A percentile compares a stretch with the other conserved stretches of the same genome.
phyloP scores from a whole-genome alignment of 345 rosid species.

The Linum trigynum region DNA sequence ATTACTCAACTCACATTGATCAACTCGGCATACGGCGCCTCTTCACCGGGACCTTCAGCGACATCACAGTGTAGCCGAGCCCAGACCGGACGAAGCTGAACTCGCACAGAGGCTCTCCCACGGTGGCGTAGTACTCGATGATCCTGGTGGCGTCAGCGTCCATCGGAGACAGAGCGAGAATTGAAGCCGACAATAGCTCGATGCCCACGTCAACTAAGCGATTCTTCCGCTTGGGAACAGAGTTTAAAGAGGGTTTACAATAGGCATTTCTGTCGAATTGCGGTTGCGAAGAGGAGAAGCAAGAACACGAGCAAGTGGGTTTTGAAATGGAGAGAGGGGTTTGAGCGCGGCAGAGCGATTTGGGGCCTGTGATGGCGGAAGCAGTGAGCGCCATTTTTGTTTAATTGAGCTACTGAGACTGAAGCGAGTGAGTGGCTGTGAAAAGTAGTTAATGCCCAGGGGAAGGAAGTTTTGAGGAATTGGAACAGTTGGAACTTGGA shows the following conservation, averaged over 20 bases:
- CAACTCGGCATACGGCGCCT: constrained; percentile 71
- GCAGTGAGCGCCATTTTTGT: constrained; percentile 21
- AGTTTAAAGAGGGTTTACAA: constrained; percentile 13
- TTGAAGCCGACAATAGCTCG: constrained; percentile 62
- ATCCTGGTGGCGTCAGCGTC: constrained; percentile 82
- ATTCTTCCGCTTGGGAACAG: constrained; percentile 23
- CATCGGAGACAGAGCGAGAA: constrained; percentile 48
- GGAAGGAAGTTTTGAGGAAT: neutral
- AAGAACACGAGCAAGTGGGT: constrained; percentile 13
- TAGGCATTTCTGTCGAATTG: constrained; percentile 10
- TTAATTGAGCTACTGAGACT: neutral
- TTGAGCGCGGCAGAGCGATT: neutral
- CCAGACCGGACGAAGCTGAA: constrained; percentile 60
- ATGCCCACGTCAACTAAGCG: constrained; percentile 37
- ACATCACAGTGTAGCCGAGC: constrained; percentile 79
- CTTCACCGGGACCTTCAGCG: constrained; percentile 46
- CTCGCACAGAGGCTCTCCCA: constrained; percentile 72
- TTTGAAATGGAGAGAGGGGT: constrained; percentile 9
- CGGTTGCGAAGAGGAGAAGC: constrained; percentile 15
- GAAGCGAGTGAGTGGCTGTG: neutral
- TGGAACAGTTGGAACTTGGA: neutral
- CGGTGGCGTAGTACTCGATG: constrained; percentile 69
- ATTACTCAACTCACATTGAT: constrained; percentile 43
- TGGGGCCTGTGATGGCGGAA: constrained; percentile 15
- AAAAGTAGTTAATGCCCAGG: neutral